phyloP scores from a whole-genome alignment of 2,329 filamentous ascomycete species.

The Trichoderma harzianum region DNA sequence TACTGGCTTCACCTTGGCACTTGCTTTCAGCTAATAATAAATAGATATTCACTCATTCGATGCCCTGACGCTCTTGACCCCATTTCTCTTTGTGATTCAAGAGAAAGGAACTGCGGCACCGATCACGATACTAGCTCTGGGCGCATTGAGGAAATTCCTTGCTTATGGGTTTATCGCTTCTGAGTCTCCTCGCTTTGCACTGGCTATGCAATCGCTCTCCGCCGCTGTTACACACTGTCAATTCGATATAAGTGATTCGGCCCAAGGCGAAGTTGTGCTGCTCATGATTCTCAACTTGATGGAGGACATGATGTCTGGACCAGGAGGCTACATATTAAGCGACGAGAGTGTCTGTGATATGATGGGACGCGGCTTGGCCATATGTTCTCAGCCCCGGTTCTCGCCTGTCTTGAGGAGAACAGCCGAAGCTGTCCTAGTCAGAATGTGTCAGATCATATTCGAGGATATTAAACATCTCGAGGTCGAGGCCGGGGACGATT shows the following conservation, averaged over 20 bases:
- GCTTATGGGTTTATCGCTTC: slow-evolving; percentile 87
- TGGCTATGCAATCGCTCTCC: slow-evolving; percentile 92
- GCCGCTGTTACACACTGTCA: slow-evolving; percentile 96
- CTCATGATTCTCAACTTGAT: slow-evolving; percentile 93
- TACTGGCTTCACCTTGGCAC: neutral
- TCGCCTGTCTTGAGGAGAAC: slow-evolving; percentile 87
- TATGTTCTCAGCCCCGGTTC: slow-evolving; percentile 90
- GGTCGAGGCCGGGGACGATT: slow-evolving; percentile 66
- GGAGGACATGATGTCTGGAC: slow-evolving; percentile 96
- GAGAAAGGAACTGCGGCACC: slow-evolving; percentile 94
- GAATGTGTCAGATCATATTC: slow-evolving; percentile 99
- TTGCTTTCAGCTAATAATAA: slow-evolving; percentile 19
- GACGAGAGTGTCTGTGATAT: slow-evolving; percentile 99
- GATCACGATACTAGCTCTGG: slow-evolving; percentile 90
- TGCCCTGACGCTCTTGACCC: slow-evolving; percentile 81
- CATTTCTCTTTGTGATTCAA: slow-evolving; percentile 94
- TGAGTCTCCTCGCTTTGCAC: slow-evolving; percentile 78
- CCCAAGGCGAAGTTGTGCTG: slow-evolving; percentile 92
- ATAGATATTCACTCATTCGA: slow-evolving; percentile 84
- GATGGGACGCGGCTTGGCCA: slow-evolving; percentile 97
- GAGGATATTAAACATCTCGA: slow-evolving; percentile 86
- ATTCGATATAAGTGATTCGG: slow-evolving; percentile 93
- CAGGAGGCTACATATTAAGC: slow-evolving; percentile 87
- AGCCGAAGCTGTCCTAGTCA: slow-evolving; percentile 95
- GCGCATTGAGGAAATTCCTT: slow-evolving; percentile 94